These are phyloP conservation scores for Didymellaceae sp. DNA, from an alignment of 2,329 filamentous ascomycete species.

Conservation along the genomic window DNA sequence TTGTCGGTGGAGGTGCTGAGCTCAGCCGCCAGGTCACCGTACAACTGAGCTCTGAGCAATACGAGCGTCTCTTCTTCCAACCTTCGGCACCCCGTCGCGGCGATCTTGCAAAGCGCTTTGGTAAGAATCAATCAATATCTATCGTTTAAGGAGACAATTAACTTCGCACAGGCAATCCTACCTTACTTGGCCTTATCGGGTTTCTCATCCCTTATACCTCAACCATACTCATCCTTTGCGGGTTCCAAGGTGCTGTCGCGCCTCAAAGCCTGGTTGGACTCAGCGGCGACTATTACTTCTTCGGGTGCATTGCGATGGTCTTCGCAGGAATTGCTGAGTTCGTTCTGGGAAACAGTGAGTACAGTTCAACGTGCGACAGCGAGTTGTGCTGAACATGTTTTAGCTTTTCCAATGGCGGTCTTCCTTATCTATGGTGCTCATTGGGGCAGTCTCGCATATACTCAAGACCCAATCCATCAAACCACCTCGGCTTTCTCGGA, in stretches of 20 bases:
- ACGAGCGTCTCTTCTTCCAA: slow-evolving; percentile 34
- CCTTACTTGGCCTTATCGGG: slow-evolving; percentile 26
- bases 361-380: not conserved
- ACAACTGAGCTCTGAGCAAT: slow-evolving; percentile 27
- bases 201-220: slow-evolving; percentile 32
- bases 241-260: slow-evolving; percentile 27
- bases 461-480: slow-evolving; percentile 26
- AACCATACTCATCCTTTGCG: slow-evolving; percentile 28
- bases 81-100: slow-evolving; percentile 28
- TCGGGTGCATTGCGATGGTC: slow-evolving; percentile 30
- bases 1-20: slow-evolving; percentile 12
- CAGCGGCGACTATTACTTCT: slow-evolving; percentile 33
- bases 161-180: slow-evolving; percentile 23
- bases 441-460: slow-evolving; percentile 30
- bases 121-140: not conserved
- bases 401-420: slow-evolving; percentile 34
- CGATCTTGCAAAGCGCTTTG: slow-evolving; percentile 29
- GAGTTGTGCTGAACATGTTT: not conserved
- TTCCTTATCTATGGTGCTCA: slow-evolving; percentile 32
- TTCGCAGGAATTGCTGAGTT: slow-evolving; percentile 31
- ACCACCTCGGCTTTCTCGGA: slow-evolving; percentile 21
- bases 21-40: slow-evolving; percentile 32
- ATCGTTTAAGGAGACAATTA: not conserved
- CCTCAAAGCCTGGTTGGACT: slow-evolving; percentile 28
- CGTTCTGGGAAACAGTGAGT: slow-evolving; percentile 29